These are phyloP conservation scores for Toxicodendron radicans DNA, from an alignment of 345 rosid genomes.

Conservation along the genomic window DNA sequence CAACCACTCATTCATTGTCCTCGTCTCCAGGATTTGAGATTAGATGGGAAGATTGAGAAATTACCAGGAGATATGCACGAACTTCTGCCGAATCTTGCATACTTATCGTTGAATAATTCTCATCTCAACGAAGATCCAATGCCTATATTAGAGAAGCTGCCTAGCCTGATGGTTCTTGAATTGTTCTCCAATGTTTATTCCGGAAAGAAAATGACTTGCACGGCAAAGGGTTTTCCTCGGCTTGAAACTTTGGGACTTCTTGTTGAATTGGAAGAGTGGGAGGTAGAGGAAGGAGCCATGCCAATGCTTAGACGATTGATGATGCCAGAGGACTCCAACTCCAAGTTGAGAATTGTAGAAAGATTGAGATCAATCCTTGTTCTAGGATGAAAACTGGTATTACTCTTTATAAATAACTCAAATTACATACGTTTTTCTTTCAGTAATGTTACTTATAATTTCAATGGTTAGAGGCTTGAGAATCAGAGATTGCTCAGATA, in stretches of 20 bases:
- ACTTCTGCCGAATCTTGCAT: neutral
- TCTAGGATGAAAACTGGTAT: neutral
- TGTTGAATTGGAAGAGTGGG: neutral
- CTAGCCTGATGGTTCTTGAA: neutral
- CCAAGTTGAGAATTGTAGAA: neutral
- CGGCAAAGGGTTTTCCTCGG: neutral
- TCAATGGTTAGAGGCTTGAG: neutral
- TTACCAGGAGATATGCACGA: neutral
- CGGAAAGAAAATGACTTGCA: neutral
- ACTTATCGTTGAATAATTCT: neutral
- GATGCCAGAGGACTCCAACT: neutral
- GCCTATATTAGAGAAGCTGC: constrained; percentile 5
- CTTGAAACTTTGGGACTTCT: neutral
- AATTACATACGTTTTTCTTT: constrained; percentile 11
- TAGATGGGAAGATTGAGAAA: neutral
- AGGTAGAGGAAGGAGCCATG: neutral
- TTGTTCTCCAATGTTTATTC: neutral
- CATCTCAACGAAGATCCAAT: neutral
- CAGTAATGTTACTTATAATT: too few species aligned
- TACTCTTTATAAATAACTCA: too few species aligned
- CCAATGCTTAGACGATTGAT: neutral
- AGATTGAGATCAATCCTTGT: neutral
- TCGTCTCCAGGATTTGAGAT: neutral
- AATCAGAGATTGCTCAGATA: too few species aligned
- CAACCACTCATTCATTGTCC: neutral